Evolutionary conservation across 2,329 filamentous ascomycete species (phyloP).

Genomic region (Fusarium oligoseptatum): DNA sequence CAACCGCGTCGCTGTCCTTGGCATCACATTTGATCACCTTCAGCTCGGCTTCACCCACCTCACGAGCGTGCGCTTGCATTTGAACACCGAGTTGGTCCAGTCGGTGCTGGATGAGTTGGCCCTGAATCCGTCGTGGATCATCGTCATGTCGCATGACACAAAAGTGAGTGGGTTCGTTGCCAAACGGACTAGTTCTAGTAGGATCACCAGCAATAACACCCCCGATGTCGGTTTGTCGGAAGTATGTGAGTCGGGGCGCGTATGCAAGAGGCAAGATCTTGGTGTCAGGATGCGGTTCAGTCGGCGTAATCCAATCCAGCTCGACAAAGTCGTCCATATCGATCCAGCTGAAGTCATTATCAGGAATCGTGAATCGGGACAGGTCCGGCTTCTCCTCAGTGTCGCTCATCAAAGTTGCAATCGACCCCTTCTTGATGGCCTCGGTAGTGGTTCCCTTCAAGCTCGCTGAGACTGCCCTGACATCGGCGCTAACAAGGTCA

Average conservation of each 20-base stretch:
- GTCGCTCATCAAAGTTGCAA: conserved; percentile 65
- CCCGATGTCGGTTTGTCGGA: conserved; percentile 93
- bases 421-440: conserved; percentile 74
- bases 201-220: conserved; percentile 84
- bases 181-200: conserved; percentile 88
- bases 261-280: conserved; percentile 94
- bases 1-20: conserved; percentile 64
- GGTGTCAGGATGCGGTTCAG: conserved; percentile 90
- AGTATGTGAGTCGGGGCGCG: conserved; percentile 96
- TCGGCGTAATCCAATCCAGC: conserved; percentile 93
- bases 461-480: conserved; percentile 91
- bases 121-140: conserved; percentile 90
- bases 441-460: conserved; percentile 85
- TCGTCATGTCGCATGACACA: conserved; percentile 95
- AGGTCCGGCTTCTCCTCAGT: conserved; percentile 75
- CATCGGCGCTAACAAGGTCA: conserved; percentile 90
- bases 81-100: conserved; percentile 84
- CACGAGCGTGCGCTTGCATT: conserved; percentile 78
- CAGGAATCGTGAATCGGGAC: conserved; percentile 93
- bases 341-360: conserved; percentile 96
- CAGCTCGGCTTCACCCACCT: conserved; percentile 82
- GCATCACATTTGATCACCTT: conserved; percentile 66
- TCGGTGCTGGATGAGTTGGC: conserved; percentile 84
- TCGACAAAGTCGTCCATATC: conserved; percentile 99
- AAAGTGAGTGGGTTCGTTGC: conserved; percentile 91